These are phyloP conservation scores for Alliaria petiolata DNA, from an alignment of 345 rosid genomes.

Conservation along the genomic window DNA sequence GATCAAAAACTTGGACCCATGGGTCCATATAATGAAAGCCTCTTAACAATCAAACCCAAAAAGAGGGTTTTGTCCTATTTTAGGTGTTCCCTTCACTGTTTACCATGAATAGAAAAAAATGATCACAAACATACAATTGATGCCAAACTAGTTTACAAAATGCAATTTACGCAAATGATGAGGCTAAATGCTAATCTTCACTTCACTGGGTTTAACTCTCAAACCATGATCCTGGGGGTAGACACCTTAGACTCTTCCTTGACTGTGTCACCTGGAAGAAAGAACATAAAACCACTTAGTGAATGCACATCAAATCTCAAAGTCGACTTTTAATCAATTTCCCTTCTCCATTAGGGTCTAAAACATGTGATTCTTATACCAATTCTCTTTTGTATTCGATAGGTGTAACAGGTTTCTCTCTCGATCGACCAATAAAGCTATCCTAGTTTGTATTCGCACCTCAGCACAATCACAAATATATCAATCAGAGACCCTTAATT, in stretches of 20 bases:
- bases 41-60: no score
- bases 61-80: no score
- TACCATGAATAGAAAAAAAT: neutral
- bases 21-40: no score
- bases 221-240: constrained; percentile 22
- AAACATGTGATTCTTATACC: neutral
- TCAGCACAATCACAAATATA: no score
- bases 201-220: neutral
- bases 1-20: no score
- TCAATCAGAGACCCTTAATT: no score
- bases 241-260: constrained; percentile 25
- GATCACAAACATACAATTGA: neutral
- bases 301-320: neutral
- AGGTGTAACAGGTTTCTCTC: no score
- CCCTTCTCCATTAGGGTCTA: neutral
- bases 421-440: no score
- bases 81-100: no score
- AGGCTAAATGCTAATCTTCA: constrained; percentile 3
- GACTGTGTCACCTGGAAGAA: constrained; percentile 8
- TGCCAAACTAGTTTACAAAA: constrained; percentile 1
- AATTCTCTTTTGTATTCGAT: neutral
- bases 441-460: no score
- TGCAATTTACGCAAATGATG: neutral
- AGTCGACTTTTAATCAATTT: neutral
- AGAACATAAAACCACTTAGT: constrained; percentile 2